Conservation (phyloP, 1,139 yeast species). For the Lodderomyces metapsilosis region DNA sequence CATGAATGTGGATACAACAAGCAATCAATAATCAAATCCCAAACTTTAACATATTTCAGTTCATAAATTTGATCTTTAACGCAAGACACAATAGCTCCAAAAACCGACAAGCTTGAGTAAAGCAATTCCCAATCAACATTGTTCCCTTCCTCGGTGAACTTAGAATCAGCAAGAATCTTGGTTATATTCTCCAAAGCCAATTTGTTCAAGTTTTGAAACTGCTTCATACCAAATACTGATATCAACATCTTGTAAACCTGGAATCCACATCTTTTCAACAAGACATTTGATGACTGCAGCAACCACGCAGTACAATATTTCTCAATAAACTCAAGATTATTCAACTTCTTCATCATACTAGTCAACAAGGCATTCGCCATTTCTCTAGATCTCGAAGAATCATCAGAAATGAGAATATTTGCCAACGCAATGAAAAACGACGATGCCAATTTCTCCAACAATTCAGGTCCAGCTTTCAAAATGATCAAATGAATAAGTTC, state of each 20-base stretch:
- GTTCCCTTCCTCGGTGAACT: constrained; percentile 25
- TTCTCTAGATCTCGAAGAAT: constrained; percentile 78
- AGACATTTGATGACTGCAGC: constrained; percentile 48
- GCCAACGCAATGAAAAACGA: constrained; percentile 84
- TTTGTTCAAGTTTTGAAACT: constrained; percentile 36
- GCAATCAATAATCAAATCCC: constrained; percentile 55
- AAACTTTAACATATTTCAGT: constrained; percentile 32
- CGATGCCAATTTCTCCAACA: constrained; percentile 60
- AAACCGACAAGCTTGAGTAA: constrained; percentile 62
- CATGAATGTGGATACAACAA: constrained; percentile 88
- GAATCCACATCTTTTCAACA: constrained; percentile 74
- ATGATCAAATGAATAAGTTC: constrained; percentile 76
- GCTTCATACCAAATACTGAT: constrained; percentile 46
- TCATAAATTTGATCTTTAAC: constrained; percentile 32
- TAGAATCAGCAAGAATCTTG: constrained; percentile 34
- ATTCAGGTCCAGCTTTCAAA: constrained; percentile 60
- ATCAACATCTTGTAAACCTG: constrained; percentile 68
- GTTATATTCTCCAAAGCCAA: constrained; percentile 38
- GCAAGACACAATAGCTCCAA: constrained; percentile 39
- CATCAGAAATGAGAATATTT: constrained; percentile 75
- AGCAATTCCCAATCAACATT: constrained; percentile 72
- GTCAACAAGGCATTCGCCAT: constrained; percentile 70
- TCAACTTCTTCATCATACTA: constrained; percentile 52
- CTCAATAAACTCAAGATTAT: constrained; percentile 47
- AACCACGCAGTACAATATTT: constrained; percentile 71